These are phyloP conservation scores for Entoloma clypeatum DNA, from an alignment of 1,284 basidiomycete species.

Conservation along the genomic window DNA sequence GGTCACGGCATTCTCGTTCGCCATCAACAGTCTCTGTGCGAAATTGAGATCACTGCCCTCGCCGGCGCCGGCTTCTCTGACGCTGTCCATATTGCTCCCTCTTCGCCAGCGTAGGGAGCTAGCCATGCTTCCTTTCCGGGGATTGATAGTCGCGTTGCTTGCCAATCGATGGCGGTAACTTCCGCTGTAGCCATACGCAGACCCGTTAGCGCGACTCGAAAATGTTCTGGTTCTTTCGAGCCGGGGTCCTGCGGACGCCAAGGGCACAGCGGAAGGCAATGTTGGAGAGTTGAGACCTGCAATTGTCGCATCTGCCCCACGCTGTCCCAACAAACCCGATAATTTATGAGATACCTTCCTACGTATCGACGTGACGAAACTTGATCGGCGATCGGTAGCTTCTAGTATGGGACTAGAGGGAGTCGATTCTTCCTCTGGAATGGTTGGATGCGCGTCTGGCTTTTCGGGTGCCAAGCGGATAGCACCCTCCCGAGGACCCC, in stretches of 20 bases:
- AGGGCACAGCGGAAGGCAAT: slow-evolving; percentile 40
- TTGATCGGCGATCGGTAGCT: slow-evolving; percentile 35
- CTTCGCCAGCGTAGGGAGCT: slow-evolving; percentile 47
- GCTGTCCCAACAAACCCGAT: slow-evolving; percentile 52
- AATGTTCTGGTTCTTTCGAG: slow-evolving; percentile 44
- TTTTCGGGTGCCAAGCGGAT: slow-evolving; percentile 82
- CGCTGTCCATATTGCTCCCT: slow-evolving; percentile 44
- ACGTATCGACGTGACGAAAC: slow-evolving; percentile 36
- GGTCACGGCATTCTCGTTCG: slow-evolving; percentile 87
- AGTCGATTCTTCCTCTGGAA: slow-evolving; percentile 56
- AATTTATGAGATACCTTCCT: slow-evolving; percentile 50
- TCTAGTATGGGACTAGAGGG: slow-evolving; percentile 45
- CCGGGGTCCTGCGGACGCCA: slow-evolving; percentile 39
- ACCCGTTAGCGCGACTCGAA: slow-evolving; percentile 61
- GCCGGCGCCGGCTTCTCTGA: slow-evolving; percentile 34
- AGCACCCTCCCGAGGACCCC: slow-evolving; percentile 80
- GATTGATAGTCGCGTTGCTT: slow-evolving; percentile 42
- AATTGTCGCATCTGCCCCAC: slow-evolving; percentile 37
- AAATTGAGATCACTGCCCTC: slow-evolving; percentile 66
- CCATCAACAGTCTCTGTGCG: slow-evolving; percentile 86
- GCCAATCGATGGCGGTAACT: slow-evolving; percentile 50
- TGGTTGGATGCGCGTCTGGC: slow-evolving; percentile 40
- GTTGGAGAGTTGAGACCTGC: slow-evolving; percentile 24
- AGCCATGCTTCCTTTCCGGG: slow-evolving; percentile 45
- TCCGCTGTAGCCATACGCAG: slow-evolving; percentile 73